A percentile compares a stretch with the other conserved stretches of the same genome.
Evolutionary conservation across 805 yeast genomes (phyloP).

Genomic region (Spathaspora sp.): DNA sequence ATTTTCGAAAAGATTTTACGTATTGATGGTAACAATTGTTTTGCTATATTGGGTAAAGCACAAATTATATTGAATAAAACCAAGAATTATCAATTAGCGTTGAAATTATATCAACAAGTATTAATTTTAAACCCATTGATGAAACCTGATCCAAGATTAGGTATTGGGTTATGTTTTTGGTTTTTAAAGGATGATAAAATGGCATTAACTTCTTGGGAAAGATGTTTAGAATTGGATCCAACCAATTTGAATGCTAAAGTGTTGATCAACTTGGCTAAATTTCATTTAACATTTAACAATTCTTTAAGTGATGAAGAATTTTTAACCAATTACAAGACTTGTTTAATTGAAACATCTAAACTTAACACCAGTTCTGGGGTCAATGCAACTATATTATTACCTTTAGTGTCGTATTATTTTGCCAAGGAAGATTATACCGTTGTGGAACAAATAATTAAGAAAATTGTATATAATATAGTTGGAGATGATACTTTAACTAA

Average conservation of each 20-base stretch:
- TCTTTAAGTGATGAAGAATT: constrained; percentile 63
- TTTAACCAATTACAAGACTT: constrained; percentile 51
- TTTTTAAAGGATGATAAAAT: constrained; percentile 69
- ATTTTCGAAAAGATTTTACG: constrained; percentile 60
- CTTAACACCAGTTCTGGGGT: constrained; percentile 39
- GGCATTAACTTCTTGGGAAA: constrained; percentile 80
- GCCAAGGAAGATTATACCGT: constrained; percentile 58
- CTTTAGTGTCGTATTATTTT: constrained; percentile 68
- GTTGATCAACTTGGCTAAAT: constrained; percentile 62
- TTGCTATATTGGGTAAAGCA: constrained; percentile 82
- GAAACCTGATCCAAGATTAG: constrained; percentile 90
- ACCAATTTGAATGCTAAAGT: constrained; percentile 57
- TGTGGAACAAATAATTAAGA: constrained; percentile 54
- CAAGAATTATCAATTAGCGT: constrained; percentile 67
- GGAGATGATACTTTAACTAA: constrained; percentile 13
- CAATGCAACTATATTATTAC: constrained; percentile 60
- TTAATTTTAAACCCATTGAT: constrained; percentile 71
- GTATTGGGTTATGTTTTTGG: constrained; percentile 95
- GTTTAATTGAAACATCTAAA: constrained; percentile 46
- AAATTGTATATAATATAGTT: constrained; percentile 35
- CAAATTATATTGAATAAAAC: constrained; percentile 66
- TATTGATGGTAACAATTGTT: constrained; percentile 57
- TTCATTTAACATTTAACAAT: constrained; percentile 57
- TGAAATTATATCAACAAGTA: constrained; percentile 80
- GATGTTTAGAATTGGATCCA: constrained; percentile 67